These are phyloP conservation scores for Wolfiporia cocos DNA, from an alignment of 1,284 basidiomycete species.

Conservation along the genomic window DNA sequence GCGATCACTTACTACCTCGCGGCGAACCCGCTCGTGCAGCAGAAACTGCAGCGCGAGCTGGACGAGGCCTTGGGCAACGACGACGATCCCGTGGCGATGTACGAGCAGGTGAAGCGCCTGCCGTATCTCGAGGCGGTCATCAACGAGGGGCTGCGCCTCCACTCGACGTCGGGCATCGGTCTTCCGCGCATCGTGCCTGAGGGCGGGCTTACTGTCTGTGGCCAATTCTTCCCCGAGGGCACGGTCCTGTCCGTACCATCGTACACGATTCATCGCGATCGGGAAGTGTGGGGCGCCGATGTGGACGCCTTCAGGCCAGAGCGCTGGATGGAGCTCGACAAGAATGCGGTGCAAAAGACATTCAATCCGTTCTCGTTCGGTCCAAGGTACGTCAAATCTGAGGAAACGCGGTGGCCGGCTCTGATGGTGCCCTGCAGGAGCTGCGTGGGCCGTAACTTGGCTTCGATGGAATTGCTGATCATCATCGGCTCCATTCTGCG, in stretches of 20 bases:
- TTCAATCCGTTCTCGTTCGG: conserved; percentile 77
- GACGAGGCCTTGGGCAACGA: conserved; percentile 65
- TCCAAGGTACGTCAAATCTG: conserved; percentile 39
- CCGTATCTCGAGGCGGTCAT: conserved; percentile 80
- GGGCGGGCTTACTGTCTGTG: conserved; percentile 57
- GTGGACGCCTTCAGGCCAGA: conserved; percentile 74
- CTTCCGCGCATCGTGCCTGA: conserved; percentile 74
- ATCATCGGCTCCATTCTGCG: conserved; percentile 71
- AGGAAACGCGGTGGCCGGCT: neutral
- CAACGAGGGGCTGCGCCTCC: conserved; percentile 76
- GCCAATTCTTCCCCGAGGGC: conserved; percentile 64
- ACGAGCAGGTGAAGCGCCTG: conserved; percentile 60
- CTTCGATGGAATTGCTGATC: conserved; percentile 67
- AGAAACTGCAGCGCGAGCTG: conserved; percentile 74
- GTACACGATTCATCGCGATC: conserved; percentile 75
- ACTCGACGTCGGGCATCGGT: conserved; percentile 78
- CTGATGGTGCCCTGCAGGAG: conserved; percentile 33
- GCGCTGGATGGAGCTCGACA: conserved; percentile 72
- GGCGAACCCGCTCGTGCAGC: conserved; percentile 56
- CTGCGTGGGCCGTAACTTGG: conserved; percentile 73
- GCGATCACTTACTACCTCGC: conserved; percentile 84
- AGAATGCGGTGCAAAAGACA: conserved; percentile 52
- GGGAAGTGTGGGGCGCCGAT: conserved; percentile 71
- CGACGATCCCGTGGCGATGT: conserved; percentile 48
- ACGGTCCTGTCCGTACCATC: conserved; percentile 68